Percentiles rank a stretch among this genome's conserved stretches.
phyloP scores from a whole-genome alignment of 202 grass and related monocot species.

The Schoenoplectus tabernaemontani region DNA sequence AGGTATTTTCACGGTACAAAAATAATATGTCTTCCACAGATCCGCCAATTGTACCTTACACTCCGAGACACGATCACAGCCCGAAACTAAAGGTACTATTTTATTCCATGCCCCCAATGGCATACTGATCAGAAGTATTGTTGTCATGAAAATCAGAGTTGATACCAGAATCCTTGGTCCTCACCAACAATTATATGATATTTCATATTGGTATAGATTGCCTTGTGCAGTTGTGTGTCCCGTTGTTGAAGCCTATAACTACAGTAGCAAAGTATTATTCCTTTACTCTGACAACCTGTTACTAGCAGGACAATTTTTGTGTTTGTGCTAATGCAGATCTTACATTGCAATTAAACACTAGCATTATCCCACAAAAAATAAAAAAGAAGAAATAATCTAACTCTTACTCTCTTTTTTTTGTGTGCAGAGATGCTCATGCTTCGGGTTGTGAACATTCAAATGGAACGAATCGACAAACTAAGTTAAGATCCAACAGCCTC shows the following conservation, averaged over 20 bases:
- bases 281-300: neutral
- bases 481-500: neutral
- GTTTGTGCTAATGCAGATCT: neutral
- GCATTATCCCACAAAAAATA: neutral
- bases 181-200: neutral
- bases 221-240: neutral
- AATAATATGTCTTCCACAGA: neutral
- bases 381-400: neutral
- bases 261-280: neutral
- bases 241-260: neutral
- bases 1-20: neutral
- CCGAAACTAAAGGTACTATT: neutral
- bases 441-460: neutral
- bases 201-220: neutral
- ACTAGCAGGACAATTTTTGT: neutral
- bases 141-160: neutral
- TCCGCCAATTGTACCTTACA: neutral
- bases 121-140: neutral
- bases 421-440: constrained; percentile 6
- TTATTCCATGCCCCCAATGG: neutral
- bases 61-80: neutral
- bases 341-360: neutral
- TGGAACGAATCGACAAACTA: neutral
- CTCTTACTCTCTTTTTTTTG: neutral
- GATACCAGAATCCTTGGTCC: neutral